phyloP scores from a whole-genome alignment of 2,329 filamentous ascomycete genomes.

The Sporothrix inflata region DNA sequence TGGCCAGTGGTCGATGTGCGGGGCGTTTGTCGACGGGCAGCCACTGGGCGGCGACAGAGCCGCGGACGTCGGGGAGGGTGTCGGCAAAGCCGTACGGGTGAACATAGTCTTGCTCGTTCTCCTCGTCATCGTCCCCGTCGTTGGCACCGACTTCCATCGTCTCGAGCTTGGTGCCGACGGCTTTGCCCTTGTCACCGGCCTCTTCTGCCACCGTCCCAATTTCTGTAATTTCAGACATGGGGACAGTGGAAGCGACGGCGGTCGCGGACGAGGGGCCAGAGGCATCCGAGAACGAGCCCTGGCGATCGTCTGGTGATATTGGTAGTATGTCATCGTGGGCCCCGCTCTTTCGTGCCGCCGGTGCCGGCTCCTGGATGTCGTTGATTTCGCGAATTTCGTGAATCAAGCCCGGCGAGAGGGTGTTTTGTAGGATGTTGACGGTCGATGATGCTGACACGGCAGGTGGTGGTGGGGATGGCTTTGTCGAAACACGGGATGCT shows the following conservation, averaged over 20 bases:
- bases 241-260: not conserved
- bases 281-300: slow-evolving; percentile 20
- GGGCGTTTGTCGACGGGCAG: slow-evolving; percentile 70
- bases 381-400: slow-evolving; percentile 22
- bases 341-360: slow-evolving; percentile 6
- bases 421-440: slow-evolving; percentile 10
- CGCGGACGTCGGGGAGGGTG: slow-evolving; percentile 43
- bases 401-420: slow-evolving; percentile 19
- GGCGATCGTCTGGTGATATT: not conserved
- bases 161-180: not conserved
- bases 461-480: not conserved
- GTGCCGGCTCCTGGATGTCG: not conserved
- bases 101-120: slow-evolving; percentile 52
- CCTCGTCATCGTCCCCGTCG: slow-evolving; percentile 52
- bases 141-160: slow-evolving; percentile 31
- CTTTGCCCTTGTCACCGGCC: not conserved
- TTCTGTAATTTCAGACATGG: slow-evolving; percentile 26
- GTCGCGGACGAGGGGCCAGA: slow-evolving; percentile 19
- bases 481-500: not conserved
- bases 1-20: slow-evolving; percentile 66
- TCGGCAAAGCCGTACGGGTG: slow-evolving; percentile 41
- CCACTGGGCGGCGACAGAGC: slow-evolving; percentile 67
- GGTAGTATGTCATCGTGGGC: not conserved
- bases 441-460: slow-evolving; percentile 1
- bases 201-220: not conserved